Base-by-base conservation (phyloP, 139 green algal genomes). In the Haematococcus lacustris region DNA sequence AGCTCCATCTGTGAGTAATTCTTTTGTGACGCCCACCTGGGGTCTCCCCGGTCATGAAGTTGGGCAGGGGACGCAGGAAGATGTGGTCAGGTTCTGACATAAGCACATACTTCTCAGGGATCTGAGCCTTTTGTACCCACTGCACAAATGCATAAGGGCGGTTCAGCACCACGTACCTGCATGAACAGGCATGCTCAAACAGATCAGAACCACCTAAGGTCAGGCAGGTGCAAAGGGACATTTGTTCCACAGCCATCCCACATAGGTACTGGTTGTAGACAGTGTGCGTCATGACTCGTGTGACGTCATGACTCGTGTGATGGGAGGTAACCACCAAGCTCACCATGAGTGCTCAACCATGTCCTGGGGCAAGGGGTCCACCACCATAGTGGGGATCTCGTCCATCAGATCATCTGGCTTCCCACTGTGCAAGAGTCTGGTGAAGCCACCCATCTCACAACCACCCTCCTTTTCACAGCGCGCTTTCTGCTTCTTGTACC, bases 41-140 rank as follows among this genome's bases (percentile, higher is more conserved):
- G 21, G 39, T 47, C 25, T 85, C 73, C 38, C 74, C 73, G 2
- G 59, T 75, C 91, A 97, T 97, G 38, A 97, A 87, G 79, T 99
- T 99, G 51, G 91, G 90, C 69, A 99, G 79, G 33, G 95, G 95
- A 51, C 88, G 83, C 51, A 98, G 71, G 81, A 96, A 93, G 34
- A 98, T 74, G 83, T 99, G 94, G 81, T 99, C 95, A 1, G 95
- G 95, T 79, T 99, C 95, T 2, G 83, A 85, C 94, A 99, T 99
- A 30, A 98, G 85, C 25, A 99, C 84, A 40, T 92, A 97, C 65
- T 90, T 82, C 80, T 98, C 93, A 21, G 82, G 76, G 69, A 97
- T 95, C 5, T 82, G 83, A 6, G 80, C 78, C 63, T 88, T 81
- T 67, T 88, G 70, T 5, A 91, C 75, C 90, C 91, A 98, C 79